Evolutionary conservation across 164 flowering plant species (phyloP).

Genomic region (Aristolochia fimbriata): DNA sequence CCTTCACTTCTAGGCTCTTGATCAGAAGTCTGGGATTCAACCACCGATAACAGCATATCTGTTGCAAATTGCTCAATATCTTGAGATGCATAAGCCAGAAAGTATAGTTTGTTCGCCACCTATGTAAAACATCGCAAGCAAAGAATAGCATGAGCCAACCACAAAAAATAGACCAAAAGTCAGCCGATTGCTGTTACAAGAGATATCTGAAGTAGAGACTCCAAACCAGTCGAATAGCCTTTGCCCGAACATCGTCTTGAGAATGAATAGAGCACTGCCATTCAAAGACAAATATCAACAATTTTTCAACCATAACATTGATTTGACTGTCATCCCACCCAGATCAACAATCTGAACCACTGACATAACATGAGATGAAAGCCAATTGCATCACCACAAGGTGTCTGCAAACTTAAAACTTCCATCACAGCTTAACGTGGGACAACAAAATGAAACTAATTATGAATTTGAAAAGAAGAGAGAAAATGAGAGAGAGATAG

Average conservation of each 20-base stretch:
- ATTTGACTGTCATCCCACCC: too few species aligned
- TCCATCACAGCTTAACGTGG: too few species aligned
- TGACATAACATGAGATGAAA: too few species aligned
- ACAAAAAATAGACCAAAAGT: too few species aligned
- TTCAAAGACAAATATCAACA: conserved; percentile 7
- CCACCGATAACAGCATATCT: conserved; percentile 63
- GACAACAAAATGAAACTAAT: too few species aligned
- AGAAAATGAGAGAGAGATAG: background rate
- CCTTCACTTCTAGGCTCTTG: conserved; percentile 33
- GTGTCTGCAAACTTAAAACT: too few species aligned
- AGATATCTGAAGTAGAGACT: background rate
- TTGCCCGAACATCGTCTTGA: conserved; percentile 81
- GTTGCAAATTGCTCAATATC: conserved; percentile 76
- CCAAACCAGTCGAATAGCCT: conserved; percentile 90
- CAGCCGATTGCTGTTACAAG: too few species aligned
- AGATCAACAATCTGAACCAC: too few species aligned
- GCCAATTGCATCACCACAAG: too few species aligned
- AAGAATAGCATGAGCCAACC: too few species aligned
- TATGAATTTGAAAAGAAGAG: background rate
- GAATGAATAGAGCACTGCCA: conserved; percentile 85
- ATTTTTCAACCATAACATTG: too few species aligned
- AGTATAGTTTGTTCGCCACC: conserved; percentile 94
- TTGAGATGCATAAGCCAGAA: conserved; percentile 42
- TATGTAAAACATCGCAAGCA: conserved; percentile 11
- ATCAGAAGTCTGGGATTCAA: conserved; percentile 39